Evolutionary conservation across 495 filamentous ascomycete species (phyloP).

Genomic region (Tuber borchii): DNA sequence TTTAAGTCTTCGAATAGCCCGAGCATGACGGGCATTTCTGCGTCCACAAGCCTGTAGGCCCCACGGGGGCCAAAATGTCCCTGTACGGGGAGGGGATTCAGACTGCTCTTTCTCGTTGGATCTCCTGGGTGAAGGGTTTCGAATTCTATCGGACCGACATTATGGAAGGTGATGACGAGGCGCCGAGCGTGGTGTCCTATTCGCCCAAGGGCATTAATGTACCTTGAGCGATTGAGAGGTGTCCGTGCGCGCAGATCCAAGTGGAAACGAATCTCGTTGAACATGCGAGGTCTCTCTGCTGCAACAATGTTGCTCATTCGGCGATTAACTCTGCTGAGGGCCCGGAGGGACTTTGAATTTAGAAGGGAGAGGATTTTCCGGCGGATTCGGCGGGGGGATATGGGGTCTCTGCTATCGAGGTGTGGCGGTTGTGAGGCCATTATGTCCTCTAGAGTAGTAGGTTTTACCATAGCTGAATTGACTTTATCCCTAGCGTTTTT

Average conservation of each 20-base stretch:
- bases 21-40: conserved; percentile 2
- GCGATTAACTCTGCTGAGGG: conserved; percentile 26
- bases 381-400: neutral
- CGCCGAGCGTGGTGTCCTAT: conserved; percentile 7
- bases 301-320: conserved; percentile 5
- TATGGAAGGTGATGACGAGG: conserved; percentile 12
- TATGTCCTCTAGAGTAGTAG: conserved; percentile 1
- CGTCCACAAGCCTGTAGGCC: neutral
- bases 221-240: neutral
- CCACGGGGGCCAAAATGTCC: neutral
- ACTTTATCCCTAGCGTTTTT: neutral
- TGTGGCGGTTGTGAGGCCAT: conserved; percentile 11
- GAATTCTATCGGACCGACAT: neutral
- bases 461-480: neutral
- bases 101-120: neutral
- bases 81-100: conserved; percentile 19
- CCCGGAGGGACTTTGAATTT: conserved; percentile 19
- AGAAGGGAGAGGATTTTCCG: conserved; percentile 21
- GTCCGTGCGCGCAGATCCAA: conserved; percentile 9
- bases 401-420: conserved; percentile 7
- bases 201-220: conserved; percentile 4
- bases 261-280: conserved; percentile 16
- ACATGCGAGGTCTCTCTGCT: conserved; percentile 14
- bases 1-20: conserved; percentile 9
- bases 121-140: neutral